Base-by-base conservation (phyloP, 441 rosid species). In the Macaranga tanarius region DNA sequence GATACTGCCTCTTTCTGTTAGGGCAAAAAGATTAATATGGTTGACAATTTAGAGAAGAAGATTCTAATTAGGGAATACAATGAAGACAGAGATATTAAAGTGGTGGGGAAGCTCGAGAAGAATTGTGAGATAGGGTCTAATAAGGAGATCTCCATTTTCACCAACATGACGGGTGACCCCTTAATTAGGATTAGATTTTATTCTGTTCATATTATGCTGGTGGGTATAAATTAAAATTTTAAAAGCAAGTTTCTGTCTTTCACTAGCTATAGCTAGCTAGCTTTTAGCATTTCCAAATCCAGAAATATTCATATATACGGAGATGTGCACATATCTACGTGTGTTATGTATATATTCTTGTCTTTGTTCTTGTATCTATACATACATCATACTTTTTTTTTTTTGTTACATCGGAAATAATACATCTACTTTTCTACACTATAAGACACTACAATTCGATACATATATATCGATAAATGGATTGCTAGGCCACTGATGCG, bases 91-190 rank as follows among this genome's bases (percentile, higher is more conserved):
- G 92, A 88, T 74, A 56, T 56, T 28, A 77, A 79, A 75, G 42
- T 82, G 82, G 88, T 88, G 72, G 86, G 86, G 83, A 82, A 88
- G 80, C 86, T 88, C 34, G 90, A 88, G 85, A 83, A 77, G 84
- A 78, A 77, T 0, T 88, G 88, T 65, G 84, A 82, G 74, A 78
- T 62, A 59, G 76, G 80, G 57, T 69, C 82, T 69, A 79, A 79
- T 23, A 76, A 86, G 44, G 87, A 84, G 58, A 82, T 81, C 69
- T 79, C 87, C 73, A 75, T 86, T 61, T 83, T 84, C 82, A 81
- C 87, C 59, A 79, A 78, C 75, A 83, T 81, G 70, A 77, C 67
- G 65, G 79, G 73, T 69, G 86, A 86, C 88, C 92, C 90, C 69
- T 75, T 83, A 45, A 74, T 84, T 74, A 80, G 92, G 80, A 79